Evolutionary conservation across 2,329 filamentous ascomycete species (phyloP), one percentile per base, ranked within the genome.

Genomic region (Delphinella strobiligena): DNA sequence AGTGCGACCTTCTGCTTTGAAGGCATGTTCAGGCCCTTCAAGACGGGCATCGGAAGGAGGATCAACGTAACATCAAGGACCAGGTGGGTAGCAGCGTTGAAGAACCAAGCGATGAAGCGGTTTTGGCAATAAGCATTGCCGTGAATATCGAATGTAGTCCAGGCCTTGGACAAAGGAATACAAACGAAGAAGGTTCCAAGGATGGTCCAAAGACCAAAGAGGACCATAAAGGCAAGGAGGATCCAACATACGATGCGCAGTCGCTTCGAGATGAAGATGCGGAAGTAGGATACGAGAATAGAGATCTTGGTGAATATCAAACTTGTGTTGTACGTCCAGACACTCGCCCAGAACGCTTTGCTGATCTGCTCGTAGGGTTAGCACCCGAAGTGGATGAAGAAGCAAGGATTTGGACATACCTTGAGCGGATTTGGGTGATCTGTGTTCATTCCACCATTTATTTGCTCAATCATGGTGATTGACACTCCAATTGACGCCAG

Each of bases 261-360:
- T 18, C 43, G 44, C 12, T 48, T 42, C 11, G 56, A 42, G 12
- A 49, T 48, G 34, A 61, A 62, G 31, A 60, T 54, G 31, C 58
- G 54, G 29, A 56, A 50, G 44, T 60, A 59, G 7, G 56, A 50
- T 17, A 50, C 50, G 7, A 57, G 46, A 19, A 60, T 52, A 3
- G 55, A 55, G 5, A 54, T 48, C 43, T 61, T 61, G 43, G 53
- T 59, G 31, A 58, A 49, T 42, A 49, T 49, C 7, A 7, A 7
- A 12, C 7, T 12, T 7, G 12, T 27, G 12, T 27, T 27, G 22
- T 27, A 27, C 7, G 12, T 27, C 22, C 22, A 27, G 7, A 12
- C 12, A 27, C 7, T 7, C 7, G 22, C 22, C 22, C 22, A 27
- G 22, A 27, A 27, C 7, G 22, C 22, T 27, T 27, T 27, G 22